Conservation (phyloP, 768 basidiomycete species). For the Hygrophoropsis aurantiaca region DNA sequence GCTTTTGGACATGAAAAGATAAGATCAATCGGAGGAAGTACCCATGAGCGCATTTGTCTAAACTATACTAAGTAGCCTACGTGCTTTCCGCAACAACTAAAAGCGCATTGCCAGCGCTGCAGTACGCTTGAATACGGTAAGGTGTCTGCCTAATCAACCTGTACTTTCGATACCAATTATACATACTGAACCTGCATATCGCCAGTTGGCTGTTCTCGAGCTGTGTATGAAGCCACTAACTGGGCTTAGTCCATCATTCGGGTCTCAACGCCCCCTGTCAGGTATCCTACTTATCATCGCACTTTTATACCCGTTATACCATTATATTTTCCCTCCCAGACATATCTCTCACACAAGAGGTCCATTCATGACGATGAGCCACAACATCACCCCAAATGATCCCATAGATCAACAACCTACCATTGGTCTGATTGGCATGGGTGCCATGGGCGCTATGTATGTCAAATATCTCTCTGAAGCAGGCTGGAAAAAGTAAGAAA, state of each 20-base stretch:
- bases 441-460: conserved; percentile 97
- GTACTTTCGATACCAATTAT: neutral
- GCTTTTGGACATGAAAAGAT: no score
- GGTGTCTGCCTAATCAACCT: no score
- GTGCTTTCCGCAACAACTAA: no score
- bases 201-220: neutral
- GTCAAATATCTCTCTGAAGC: conserved; percentile 72
- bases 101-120: no score
- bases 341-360: neutral
- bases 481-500: conserved; percentile 92
- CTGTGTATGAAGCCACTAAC: conserved; percentile 2
- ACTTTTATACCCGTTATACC: neutral
- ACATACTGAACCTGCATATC: conserved; percentile 4
- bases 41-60: no score
- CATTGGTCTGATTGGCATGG: conserved; percentile 96
- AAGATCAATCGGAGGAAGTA: no score
- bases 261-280: neutral
- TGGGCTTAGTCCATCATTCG: neutral
- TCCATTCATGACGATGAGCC: conserved; percentile 15
- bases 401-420: conserved; percentile 60
- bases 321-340: neutral
- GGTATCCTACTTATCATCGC: neutral
- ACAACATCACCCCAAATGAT: conserved; percentile 29
- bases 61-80: no score
- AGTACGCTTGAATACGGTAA: no score